Evolutionary conservation across 2,329 filamentous ascomycete species (phyloP).

Genomic region (Chrysosporium queenslandicum): DNA sequence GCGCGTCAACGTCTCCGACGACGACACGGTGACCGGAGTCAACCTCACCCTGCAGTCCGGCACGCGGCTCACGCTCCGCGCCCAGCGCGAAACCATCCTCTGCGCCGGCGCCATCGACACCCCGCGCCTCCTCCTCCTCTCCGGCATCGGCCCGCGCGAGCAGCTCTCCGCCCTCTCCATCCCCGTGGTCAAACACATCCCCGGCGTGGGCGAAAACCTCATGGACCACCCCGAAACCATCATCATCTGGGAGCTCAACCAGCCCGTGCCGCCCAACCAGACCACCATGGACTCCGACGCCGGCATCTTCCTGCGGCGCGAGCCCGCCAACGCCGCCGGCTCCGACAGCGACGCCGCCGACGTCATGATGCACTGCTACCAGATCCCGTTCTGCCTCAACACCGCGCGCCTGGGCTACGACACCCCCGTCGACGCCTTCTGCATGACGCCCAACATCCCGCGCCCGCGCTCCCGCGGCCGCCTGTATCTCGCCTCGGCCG

Average conservation of each 20-base stretch:
- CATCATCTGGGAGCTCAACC: conserved; percentile 70
- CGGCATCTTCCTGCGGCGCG: conserved; percentile 75
- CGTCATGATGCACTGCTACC: conserved; percentile 95
- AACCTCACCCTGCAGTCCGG: conserved; percentile 56
- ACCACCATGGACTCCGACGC: conserved; percentile 89
- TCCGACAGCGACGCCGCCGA: conserved; percentile 68
- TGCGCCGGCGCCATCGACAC: conserved; percentile 46
- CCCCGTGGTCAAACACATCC: conserved; percentile 22
- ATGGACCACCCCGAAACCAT: conserved; percentile 57
- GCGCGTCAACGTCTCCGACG: conserved; percentile 61
- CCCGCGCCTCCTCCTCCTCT: conserved; percentile 46
- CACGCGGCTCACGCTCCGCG: conserved; percentile 40
- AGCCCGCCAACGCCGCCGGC: conserved; percentile 57
- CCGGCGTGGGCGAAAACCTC: conserved; percentile 33
- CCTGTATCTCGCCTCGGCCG: conserved; percentile 64
- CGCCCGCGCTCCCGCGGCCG: conserved; percentile 68
- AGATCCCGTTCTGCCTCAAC: conserved; percentile 85
- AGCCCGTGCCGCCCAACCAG: conserved; percentile 64
- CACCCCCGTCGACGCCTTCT: conserved; percentile 65
- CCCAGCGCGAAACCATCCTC: conserved; percentile 42
- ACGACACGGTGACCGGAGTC: conserved; percentile 62
- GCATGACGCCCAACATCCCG: conserved; percentile 87
- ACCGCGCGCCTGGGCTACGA: conserved; percentile 70
- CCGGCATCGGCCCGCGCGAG: conserved; percentile 38
- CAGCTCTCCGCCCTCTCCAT: conserved; percentile 22